Evolutionary conservation across 1,139 yeast genomes (phyloP), one percentile per base, ranked within the genome.

Genomic region (Taiozyma sp.): DNA sequence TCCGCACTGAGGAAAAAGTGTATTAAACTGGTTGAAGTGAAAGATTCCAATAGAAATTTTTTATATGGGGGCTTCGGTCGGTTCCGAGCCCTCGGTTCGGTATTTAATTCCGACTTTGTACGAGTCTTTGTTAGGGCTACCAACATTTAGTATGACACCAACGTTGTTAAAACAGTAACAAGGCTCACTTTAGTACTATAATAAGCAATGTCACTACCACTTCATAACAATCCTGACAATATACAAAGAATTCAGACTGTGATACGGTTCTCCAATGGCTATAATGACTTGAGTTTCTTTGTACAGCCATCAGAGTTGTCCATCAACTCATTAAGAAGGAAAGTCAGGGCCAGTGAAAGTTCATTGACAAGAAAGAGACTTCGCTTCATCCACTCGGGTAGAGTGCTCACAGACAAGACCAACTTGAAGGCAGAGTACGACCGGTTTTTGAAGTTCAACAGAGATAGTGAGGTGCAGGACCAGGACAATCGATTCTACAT

Each of bases 351-450:
- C 29, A 57, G 59, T 51, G 63, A 70, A 36, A 62, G 67, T 0
- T 67, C 70, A 3, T 70, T 76, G 22, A 66, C 72, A 0, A 52
- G 68, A 48, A 74, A 72, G 45, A 70, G 96, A 57, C 72, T 91
- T 48, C 75, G 90, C 57, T 78, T 91, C 57, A 86, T 91, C 41
- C 81, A 85, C 62, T 82, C 81, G 54, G 97, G 97, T 13, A 74
- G 83, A 48, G 85, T 90, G 12, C 69, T 90, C 51, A 79, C 79
- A 53, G 84, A 81, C 51, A 72, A 74, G 36, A 79, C 87, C 1
- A 77, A 83, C 62, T 76, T 87, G 57, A 47, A 70, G 70, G 61
- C 70, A 57, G 65, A 70, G 51, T 55, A 65, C 32, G 54, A 56
- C n/a, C 56, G 61, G 19, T 59, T 63, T 40, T 57, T 51, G 54